phyloP scores from a whole-genome alignment of 257 asterid genomes.

The Solanum gracilifrons region DNA sequence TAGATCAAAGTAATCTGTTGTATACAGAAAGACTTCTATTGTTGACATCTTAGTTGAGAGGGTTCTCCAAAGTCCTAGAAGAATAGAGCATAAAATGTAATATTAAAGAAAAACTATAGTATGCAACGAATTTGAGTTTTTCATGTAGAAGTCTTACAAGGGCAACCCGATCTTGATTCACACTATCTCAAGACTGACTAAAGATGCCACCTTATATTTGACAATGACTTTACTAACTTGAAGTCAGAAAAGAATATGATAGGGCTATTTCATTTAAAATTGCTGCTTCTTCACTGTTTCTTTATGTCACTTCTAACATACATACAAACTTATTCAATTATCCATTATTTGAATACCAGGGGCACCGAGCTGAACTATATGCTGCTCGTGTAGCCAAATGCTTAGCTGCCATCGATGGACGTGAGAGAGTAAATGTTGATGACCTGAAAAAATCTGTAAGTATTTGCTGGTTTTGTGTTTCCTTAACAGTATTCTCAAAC shows the following conservation, averaged over 20 bases:
- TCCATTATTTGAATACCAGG: constrained; percentile 34
- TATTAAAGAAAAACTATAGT: background rate
- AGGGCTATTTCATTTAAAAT: background rate
- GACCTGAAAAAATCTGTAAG: constrained; percentile 99
- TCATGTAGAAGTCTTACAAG: background rate
- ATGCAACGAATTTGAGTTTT: background rate
- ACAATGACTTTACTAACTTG: background rate
- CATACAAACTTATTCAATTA: background rate
- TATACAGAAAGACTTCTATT: background rate
- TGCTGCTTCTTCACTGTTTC: background rate
- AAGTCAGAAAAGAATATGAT: background rate
- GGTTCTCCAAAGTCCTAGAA: background rate
- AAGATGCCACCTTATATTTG: background rate
- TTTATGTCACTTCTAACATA: background rate
- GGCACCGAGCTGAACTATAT: constrained; percentile 94
- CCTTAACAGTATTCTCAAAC: background rate
- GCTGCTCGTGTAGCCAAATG: constrained; percentile 95
- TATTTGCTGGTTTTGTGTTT: background rate
- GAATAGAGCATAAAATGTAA: background rate
- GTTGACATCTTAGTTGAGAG: background rate
- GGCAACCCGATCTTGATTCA: background rate
- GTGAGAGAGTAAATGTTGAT: constrained; percentile 79
- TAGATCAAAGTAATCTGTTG: background rate
- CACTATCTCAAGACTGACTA: background rate
- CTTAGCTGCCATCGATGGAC: constrained; percentile 95